A percentile compares a stretch with the other conserved stretches of the same genome.
Evolutionary conservation across 306 rosid genomes (phyloP).

Genomic region (Dicorynia guianensis): DNA sequence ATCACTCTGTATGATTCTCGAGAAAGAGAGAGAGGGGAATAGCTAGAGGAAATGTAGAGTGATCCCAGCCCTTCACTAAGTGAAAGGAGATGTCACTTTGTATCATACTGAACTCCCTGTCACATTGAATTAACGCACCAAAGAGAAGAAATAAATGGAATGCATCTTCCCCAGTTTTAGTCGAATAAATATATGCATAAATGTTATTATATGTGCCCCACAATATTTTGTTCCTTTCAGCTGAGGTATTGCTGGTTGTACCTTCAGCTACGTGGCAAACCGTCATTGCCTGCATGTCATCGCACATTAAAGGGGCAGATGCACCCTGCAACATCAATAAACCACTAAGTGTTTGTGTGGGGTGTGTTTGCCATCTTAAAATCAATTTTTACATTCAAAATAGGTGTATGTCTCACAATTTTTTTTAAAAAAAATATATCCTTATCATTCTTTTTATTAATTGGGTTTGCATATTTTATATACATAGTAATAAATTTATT

Average conservation of each 20-base stretch:
- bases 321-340: no score
- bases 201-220: background rate
- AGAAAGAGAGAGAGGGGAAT: background rate
- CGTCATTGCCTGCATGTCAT: conserved; percentile 36
- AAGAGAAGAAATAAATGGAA: conserved; percentile 20
- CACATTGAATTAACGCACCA: conserved; percentile 25
- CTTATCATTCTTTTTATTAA: no score
- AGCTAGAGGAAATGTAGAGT: conserved; percentile 6
- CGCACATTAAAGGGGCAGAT: conserved; percentile 7
- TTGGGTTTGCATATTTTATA: no score
- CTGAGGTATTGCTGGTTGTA: background rate
- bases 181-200: no score
- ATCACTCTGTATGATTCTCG: conserved; percentile 35
- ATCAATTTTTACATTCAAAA: no score
- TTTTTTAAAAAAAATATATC: no score
- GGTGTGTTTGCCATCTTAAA: no score
- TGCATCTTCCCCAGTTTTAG: background rate
- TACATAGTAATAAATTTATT: no score
- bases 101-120: background rate
- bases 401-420: no score
- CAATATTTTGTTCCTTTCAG: conserved; percentile 40
- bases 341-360: no score
- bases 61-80: conserved; percentile 28
- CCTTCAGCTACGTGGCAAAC: conserved; percentile 43
- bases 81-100: background rate